These are phyloP conservation scores for Ophiostoma tasmaniense DNA, from an alignment of 2,329 filamentous ascomycete genomes.

Conservation along the genomic window DNA sequence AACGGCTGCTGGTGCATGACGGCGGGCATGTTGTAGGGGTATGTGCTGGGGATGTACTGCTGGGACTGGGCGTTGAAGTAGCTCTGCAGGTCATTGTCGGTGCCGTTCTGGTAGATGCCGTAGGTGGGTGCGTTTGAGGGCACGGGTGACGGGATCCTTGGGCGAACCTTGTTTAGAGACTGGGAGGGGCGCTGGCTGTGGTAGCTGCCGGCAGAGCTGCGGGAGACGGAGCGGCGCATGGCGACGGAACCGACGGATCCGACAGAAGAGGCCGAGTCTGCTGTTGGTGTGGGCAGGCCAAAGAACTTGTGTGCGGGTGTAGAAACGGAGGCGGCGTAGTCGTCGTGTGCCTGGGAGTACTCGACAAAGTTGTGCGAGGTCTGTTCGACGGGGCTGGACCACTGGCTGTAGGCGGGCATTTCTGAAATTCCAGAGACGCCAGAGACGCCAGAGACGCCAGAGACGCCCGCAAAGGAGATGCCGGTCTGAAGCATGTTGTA, in stretches of 20 bases:
- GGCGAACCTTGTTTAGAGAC: slow-evolving; percentile 23
- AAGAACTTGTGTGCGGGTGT: slow-evolving; percentile 30
- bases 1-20: slow-evolving; percentile 3
- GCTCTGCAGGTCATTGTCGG: slow-evolving; percentile 16
- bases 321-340: slow-evolving; percentile 33
- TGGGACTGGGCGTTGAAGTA: slow-evolving; percentile 18
- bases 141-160: neutral
- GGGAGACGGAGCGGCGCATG: slow-evolving; percentile 38
- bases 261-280: slow-evolving; percentile 23
- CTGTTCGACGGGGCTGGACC: slow-evolving; percentile 51
- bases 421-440: neutral
- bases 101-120: slow-evolving; percentile 22
- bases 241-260: slow-evolving; percentile 27
- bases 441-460: neutral
- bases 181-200: neutral
- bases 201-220: slow-evolving; percentile 37
- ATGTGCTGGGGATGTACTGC: slow-evolving; percentile 37
- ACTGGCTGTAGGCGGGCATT: slow-evolving; percentile 41
- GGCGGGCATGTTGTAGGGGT: neutral
- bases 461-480: neutral
- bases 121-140: neutral
- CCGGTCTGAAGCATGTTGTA: slow-evolving; percentile 25
- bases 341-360: slow-evolving; percentile 38
- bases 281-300: slow-evolving; percentile 30
- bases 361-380: slow-evolving; percentile 49